Evolutionary conservation across 768 basidiomycete species (phyloP).

Genomic region (Termitomyces eurrhizus): DNA sequence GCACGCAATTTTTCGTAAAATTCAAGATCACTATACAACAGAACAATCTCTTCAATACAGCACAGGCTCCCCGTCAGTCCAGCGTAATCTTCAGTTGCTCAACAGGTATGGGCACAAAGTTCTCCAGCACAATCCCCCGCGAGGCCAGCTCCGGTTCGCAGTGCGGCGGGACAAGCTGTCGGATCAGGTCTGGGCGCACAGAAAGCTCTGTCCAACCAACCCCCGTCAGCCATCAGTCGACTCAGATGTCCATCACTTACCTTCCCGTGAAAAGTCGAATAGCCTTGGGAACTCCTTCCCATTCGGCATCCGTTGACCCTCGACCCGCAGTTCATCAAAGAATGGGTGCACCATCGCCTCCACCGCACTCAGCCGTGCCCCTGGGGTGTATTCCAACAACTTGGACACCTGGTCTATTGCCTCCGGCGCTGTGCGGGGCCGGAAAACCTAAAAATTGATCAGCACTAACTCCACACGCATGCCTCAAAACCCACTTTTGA

Average conservation of each 20-base stretch:
- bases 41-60: constrained; percentile 5
- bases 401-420: constrained; percentile 95
- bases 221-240: constrained; percentile 1
- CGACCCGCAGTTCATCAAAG: constrained; percentile 93
- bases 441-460: constrained; percentile 71
- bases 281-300: constrained; percentile 93
- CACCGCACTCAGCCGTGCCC: constrained; percentile 82
- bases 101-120: constrained; percentile 95
- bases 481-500: constrained; percentile 64
- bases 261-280: constrained; percentile 93
- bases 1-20: constrained; percentile 23
- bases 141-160: constrained; percentile 86
- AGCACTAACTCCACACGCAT: neutral
- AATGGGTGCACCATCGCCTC: constrained; percentile 93
- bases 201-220: constrained; percentile 70
- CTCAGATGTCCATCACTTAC: constrained; percentile 43
- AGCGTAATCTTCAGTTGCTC: constrained; percentile 93
- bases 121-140: constrained; percentile 82
- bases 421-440: constrained; percentile 92
- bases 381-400: constrained; percentile 97
- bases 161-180: constrained; percentile 85
- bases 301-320: constrained; percentile 93
- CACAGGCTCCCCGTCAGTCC: constrained; percentile 52
- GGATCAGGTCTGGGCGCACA: constrained; percentile 91
- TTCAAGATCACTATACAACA: constrained; percentile 37